Conservation (phyloP, 2,329 filamentous ascomycete species). For the Coccinonectria pachysandricola region DNA sequence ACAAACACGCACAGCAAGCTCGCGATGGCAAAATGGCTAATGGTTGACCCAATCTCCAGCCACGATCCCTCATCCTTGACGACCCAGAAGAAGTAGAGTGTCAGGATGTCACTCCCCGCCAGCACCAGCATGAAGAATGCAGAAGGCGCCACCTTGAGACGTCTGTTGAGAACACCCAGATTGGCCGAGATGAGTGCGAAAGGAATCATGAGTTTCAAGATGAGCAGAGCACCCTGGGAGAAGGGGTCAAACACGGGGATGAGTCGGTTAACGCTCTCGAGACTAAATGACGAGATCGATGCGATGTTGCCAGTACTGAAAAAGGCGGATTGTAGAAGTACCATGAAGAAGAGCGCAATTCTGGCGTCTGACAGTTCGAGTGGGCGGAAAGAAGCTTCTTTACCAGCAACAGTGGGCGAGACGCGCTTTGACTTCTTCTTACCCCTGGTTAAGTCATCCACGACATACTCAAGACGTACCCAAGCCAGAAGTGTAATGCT, state of each 20-base stretch:
- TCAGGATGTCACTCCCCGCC: constrained; percentile 82
- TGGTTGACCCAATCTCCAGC: constrained; percentile 95
- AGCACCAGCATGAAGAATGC: constrained; percentile 93
- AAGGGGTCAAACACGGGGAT: constrained; percentile 92
- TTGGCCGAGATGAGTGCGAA: constrained; percentile 90
- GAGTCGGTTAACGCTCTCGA: constrained; percentile 80
- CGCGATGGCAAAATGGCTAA: constrained; percentile 90
- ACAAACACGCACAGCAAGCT: constrained; percentile 87
- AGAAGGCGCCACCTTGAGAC: constrained; percentile 73
- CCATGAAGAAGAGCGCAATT: constrained; percentile 89
- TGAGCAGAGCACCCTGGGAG: constrained; percentile 73
- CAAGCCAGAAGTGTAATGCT: constrained; percentile 73
- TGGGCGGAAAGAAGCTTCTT: constrained; percentile 40
- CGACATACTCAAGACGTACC: constrained; percentile 81
- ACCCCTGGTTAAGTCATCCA: constrained; percentile 30
- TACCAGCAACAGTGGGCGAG: constrained; percentile 6
- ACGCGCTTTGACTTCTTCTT: constrained; percentile 15
- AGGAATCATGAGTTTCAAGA: constrained; percentile 85
- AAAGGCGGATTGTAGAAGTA: constrained; percentile 87
- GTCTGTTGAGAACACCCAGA: constrained; percentile 81
- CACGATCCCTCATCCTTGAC: constrained; percentile 94
- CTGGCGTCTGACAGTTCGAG: constrained; percentile 76
- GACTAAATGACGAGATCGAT: constrained; percentile 82
- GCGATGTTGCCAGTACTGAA: constrained; percentile 96
- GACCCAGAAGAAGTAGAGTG: constrained; percentile 95